These are phyloP conservation scores for Psilocybe cyanescens DNA, from an alignment of 768 basidiomycete species.

Conservation along the genomic window DNA sequence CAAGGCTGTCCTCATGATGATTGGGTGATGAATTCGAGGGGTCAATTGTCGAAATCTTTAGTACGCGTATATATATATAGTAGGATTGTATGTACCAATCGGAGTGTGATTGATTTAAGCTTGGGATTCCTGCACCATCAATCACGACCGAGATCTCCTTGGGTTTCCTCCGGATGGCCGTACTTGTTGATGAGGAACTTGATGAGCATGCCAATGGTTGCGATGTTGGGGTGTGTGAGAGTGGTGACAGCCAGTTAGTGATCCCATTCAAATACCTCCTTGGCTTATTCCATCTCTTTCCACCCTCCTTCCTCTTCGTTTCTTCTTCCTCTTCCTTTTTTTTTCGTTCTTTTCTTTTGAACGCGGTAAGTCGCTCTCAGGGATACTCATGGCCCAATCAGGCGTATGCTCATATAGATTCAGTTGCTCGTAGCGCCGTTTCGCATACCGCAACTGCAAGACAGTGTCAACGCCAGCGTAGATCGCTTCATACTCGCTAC, in stretches of 20 bases:
- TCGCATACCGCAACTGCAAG: conserved; percentile 61
- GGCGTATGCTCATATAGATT: conserved; percentile 35
- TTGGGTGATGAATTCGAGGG: conserved; percentile 13
- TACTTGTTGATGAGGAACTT: conserved; percentile 33
- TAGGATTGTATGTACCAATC: conserved; percentile 7
- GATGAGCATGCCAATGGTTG: conserved; percentile 41
- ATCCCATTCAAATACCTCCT: conserved; percentile 39
- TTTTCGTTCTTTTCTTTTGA: conserved; percentile 41
- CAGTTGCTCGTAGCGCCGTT: conserved; percentile 33
- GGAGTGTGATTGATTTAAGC: conserved; percentile 8
- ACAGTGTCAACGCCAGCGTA: conserved; percentile 70
- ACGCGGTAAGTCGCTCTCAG: conserved; percentile 41
- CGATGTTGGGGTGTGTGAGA: conserved; percentile 25
- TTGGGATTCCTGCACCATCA: conserved; percentile 17
- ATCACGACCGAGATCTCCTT: conserved; percentile 28
- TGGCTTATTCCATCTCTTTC: conserved; percentile 22
- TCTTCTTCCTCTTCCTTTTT: conserved; percentile 44
- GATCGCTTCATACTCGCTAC: conserved; percentile 56
- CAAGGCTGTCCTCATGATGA: conserved; percentile 38
- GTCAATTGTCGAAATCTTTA: conserved; percentile 10
- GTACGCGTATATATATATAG: conserved; percentile 9
- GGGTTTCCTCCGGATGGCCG: conserved; percentile 22
- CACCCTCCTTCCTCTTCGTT: conserved; percentile 39
- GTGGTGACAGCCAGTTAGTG: conserved; percentile 28
- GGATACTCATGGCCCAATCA: background rate